Evolutionary conservation across 169 alveolate genomes (phyloP).

Genomic region (Plasmodium falciparum): DNA sequence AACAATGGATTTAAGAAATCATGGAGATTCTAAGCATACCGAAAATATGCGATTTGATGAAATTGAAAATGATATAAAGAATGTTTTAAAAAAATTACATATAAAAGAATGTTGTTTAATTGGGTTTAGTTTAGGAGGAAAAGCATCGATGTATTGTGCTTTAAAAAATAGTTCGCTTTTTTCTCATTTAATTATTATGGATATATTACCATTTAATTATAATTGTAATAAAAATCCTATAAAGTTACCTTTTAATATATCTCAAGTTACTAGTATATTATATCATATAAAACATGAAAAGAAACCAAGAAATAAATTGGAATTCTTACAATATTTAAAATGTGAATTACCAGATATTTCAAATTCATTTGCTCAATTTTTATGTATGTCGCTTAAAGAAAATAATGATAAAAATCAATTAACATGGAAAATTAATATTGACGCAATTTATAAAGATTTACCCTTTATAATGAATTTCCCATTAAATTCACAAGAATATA

Average conservation of each 20-base stretch:
- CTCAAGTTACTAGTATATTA: conserved; percentile 21
- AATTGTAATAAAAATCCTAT: conserved; percentile 5
- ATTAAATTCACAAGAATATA: conserved; percentile 12
- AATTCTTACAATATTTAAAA: conserved; percentile 24
- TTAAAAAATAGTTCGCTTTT: conserved; percentile 40
- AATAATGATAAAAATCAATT: conserved; percentile 26
- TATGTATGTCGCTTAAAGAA: conserved; percentile 60
- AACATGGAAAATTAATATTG: conserved; percentile 72
- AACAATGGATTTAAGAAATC: conserved; percentile 60
- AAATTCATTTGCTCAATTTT: conserved; percentile 41
- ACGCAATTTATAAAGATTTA: conserved; percentile 46
- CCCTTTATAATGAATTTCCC: conserved; percentile 43
- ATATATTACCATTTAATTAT: conserved; percentile 64
- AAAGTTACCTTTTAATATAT: conserved; percentile 38
- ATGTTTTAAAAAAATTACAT: conserved; percentile 32
- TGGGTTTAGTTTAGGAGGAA: conserved; percentile 76
- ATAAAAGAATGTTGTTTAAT: conserved; percentile 58
- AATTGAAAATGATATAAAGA: conserved; percentile 62
- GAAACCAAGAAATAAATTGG: conserved; percentile 30
- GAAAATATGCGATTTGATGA: conserved; percentile 54
- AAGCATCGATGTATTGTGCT: conserved; percentile 71
- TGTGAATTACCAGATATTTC: conserved; percentile 36
- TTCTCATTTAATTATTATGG: conserved; percentile 60
- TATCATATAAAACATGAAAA: conserved; percentile 34
- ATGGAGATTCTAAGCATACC: conserved; percentile 72